Evolutionary conservation across 164 flowering plant species (phyloP), one percentile per base, ranked within the genome.

Genomic region (Brasenia schreberi): DNA sequence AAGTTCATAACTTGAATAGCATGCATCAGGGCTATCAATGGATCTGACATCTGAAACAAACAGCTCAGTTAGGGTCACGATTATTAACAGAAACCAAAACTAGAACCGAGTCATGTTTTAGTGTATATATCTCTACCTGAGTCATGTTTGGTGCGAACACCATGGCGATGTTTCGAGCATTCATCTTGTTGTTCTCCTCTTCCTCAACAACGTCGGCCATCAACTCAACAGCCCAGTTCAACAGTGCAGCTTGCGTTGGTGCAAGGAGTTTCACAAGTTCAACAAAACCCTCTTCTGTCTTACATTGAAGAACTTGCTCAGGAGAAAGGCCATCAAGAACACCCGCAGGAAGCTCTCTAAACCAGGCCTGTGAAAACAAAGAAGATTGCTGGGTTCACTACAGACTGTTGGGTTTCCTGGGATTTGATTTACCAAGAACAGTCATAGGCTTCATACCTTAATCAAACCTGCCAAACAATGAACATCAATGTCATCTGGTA

Each of bases 1-100:
- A 94, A 78, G 80, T 94, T 94, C 97, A 94, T 94, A 33, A 94
- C 96, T 94, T 94, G 97, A 69, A 91, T 96, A 60, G 97, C 99
- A 64, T 91, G 97, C 97, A 94, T 94, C 43, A 94, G 76, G 18
- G 99, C 99, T 52, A 96, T 94, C 71, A 94, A 79, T 58, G 99
- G 99, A 84, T 94, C 99, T 60, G 99, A 83, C 99, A 94, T 89
- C 97, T 94, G 79, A 17, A 10, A 69, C 62, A 45, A 42, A 6
- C 67, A 69, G 42, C 64, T 33, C 16, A 18, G 63, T 18, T 61
- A 61, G 12, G 63, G 18, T 18, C 6, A 10, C 18, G 10, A n/a
- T 18, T 4, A 61, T 61, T 27, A 4, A n/a, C 39, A 33, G 39
- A 33, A 33, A 33, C 39, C 39, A 33, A 33, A 33, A 33, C 39